A percentile compares a stretch with the other conserved stretches of the same genome.
Evolutionary conservation across 129 eudicot genomes (phyloP).

Genomic region (Glebionis coronaria): DNA sequence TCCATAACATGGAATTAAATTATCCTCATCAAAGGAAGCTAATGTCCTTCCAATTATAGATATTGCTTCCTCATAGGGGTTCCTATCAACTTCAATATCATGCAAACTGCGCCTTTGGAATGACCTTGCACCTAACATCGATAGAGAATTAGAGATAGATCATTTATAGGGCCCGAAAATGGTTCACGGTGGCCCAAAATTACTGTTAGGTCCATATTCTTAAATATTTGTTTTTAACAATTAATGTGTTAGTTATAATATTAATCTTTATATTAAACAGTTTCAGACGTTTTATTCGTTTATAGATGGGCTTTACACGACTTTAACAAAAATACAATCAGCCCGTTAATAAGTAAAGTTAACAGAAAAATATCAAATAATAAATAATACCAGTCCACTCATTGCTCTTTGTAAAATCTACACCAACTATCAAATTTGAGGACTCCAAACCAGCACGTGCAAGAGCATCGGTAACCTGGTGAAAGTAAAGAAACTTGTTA

Average conservation of each 20-base stretch:
- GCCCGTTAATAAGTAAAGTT: too few species aligned
- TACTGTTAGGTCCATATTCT: neutral
- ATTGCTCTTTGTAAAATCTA: conserved; percentile 94
- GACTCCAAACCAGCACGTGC: conserved; percentile 91
- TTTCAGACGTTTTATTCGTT: neutral
- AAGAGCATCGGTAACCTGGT: conserved; percentile 83
- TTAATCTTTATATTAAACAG: neutral
- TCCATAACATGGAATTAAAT: conserved; percentile 91
- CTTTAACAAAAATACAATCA: too few species aligned
- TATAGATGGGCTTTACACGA: neutral
- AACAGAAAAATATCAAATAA: neutral
- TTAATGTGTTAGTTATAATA: neutral
- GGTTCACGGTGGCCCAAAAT: neutral
- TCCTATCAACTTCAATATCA: conserved; percentile 64
- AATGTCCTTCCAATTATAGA: conserved; percentile 90
- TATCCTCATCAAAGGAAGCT: conserved; percentile 87
- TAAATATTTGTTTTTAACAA: neutral
- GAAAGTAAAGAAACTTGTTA: neutral
- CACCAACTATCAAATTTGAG: conserved; percentile 84
- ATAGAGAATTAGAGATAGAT: neutral
- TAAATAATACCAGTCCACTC: conserved; percentile 82
- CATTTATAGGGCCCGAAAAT: neutral
- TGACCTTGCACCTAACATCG: conserved; percentile 71
- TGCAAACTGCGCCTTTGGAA: conserved; percentile 81
- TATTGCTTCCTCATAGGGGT: conserved; percentile 95